These are phyloP conservation scores for Leccinum uliginosum DNA, from an alignment of 768 basidiomycete species.

Conservation along the genomic window DNA sequence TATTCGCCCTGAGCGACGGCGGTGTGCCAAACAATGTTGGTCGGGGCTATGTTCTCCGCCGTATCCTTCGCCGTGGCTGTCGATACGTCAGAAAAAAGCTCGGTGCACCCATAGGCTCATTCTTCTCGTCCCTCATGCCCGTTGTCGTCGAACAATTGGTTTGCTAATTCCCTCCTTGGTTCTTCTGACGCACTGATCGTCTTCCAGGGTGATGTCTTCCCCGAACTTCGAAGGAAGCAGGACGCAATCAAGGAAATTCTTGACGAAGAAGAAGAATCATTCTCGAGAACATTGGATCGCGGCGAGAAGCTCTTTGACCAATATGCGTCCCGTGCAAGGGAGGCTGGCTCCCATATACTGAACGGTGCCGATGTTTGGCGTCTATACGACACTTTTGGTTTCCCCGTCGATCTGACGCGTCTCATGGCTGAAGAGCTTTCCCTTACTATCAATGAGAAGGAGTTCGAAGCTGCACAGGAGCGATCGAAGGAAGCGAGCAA, in stretches of 20 bases:
- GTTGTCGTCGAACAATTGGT: conserved; percentile 89
- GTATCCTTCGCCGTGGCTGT: conserved; percentile 91
- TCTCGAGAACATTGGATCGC: conserved; percentile 94
- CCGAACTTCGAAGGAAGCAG: conserved; percentile 81
- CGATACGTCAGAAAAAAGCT: conserved; percentile 95
- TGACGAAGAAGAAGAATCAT: conserved; percentile 96
- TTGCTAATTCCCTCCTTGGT: conserved; percentile 15
- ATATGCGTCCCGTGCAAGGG: conserved; percentile 66
- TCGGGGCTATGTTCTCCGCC: conserved; percentile 92
- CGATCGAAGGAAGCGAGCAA: conserved; percentile 91
- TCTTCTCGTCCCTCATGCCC: conserved; percentile 91
- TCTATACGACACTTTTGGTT: conserved; percentile 96
- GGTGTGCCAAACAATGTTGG: conserved; percentile 96
- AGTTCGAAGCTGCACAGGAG: conserved; percentile 86
- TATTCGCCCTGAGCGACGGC: conserved; percentile 94
- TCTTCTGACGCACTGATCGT: conserved; percentile 7
- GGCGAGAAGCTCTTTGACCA: conserved; percentile 95
- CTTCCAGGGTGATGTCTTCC: conserved; percentile 77
- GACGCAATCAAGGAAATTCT: conserved; percentile 91
- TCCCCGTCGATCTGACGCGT: conserved; percentile 93
- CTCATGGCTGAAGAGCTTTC: conserved; percentile 96
- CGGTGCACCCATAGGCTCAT: conserved; percentile 85
- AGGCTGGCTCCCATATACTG: conserved; percentile 60
- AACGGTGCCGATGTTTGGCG: conserved; percentile 95
- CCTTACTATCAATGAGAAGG: conserved; percentile 76